A percentile compares a stretch with the other conserved stretches of the same genome.
phyloP scores from a whole-genome alignment of 768 basidiomycete genomes.

The Asterophora lycoperdoides region DNA sequence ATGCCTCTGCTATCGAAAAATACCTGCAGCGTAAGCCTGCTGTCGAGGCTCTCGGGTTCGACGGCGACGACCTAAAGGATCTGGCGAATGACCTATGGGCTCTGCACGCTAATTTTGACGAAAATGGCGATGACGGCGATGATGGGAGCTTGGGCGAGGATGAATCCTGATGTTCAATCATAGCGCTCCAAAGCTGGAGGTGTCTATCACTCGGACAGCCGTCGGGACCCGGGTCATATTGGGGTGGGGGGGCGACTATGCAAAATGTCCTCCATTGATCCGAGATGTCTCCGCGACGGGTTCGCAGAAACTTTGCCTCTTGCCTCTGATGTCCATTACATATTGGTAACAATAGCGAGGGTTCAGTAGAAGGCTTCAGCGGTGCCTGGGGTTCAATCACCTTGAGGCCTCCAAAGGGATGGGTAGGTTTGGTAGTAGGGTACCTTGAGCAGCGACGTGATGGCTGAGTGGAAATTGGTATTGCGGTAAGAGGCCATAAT shows the following conservation, averaged over 20 bases:
- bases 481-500: no score
- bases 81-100: conserved; percentile 57
- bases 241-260: neutral
- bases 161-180: neutral
- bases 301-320: neutral
- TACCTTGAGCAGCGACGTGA: no score
- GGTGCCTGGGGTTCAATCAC: neutral
- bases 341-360: neutral
- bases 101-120: conserved; percentile 43
- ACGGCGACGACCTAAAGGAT: conserved; percentile 54
- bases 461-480: no score
- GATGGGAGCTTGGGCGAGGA: conserved; percentile 12
- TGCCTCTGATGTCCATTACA: neutral
- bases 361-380: no score
- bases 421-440: neutral
- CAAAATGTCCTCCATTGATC: conserved; percentile 1
- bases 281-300: conserved; percentile 2
- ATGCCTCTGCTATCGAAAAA: conserved; percentile 48
- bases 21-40: conserved; percentile 37
- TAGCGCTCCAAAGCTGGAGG: neutral
- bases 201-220: no score
- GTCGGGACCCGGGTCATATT: neutral
- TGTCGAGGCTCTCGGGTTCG: conserved; percentile 36
- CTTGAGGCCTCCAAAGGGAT: neutral
- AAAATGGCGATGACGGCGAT: conserved; percentile 18